Conservation (phyloP, 495 filamentous ascomycete species). For the Talaromyces nanjingensis region DNA sequence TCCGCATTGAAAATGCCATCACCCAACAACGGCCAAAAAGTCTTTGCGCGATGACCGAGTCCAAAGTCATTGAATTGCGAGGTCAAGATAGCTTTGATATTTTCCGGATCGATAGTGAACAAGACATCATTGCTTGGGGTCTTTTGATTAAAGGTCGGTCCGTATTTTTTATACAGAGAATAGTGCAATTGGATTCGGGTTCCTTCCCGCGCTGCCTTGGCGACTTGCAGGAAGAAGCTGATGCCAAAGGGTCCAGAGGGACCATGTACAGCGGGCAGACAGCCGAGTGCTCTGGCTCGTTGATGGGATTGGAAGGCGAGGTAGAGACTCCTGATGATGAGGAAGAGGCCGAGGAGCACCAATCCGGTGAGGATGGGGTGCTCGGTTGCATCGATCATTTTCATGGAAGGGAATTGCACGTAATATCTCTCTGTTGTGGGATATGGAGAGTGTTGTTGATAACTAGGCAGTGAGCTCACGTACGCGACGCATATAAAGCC, state of each 20-base stretch:
- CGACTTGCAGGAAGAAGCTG: not conserved
- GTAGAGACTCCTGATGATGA: not conserved
- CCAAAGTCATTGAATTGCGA: constrained; percentile 69
- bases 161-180: not conserved
- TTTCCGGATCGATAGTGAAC: constrained; percentile 56
- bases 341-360: not conserved
- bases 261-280: not conserved
- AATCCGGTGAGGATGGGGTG: not conserved
- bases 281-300: not conserved
- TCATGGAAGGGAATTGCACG: too few relatives aligned
- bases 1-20: constrained; percentile 34
- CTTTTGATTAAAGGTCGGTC: not conserved
- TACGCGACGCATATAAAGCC: too few relatives aligned
- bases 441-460: too few relatives aligned
- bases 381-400: not conserved
- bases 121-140: not conserved
- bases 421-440: too few relatives aligned
- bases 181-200: not conserved
- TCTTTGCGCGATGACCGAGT: constrained; percentile 34
- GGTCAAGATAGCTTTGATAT: constrained; percentile 77
- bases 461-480: too few relatives aligned
- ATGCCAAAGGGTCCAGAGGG: not conserved
- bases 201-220: not conserved
- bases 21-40: constrained; percentile 33
- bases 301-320: not conserved